Percentiles rank a stretch among this genome's conserved stretches.
These are phyloP conservation scores for Coniochaeta hoffmannii DNA, from an alignment of 2,329 filamentous ascomycete species.

Conservation along the genomic window DNA sequence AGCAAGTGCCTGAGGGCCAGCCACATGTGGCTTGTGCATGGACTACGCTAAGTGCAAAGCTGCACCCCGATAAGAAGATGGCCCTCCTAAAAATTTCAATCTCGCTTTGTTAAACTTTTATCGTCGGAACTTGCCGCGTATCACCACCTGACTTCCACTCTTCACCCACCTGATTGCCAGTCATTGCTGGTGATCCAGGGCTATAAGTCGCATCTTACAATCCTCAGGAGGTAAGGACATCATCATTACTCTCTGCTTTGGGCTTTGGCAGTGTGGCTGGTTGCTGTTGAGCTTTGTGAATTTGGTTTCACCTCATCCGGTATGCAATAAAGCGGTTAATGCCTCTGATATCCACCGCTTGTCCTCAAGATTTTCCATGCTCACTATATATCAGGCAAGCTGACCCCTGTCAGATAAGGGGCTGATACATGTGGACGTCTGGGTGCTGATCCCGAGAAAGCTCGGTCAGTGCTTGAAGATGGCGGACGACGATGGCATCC, in stretches of 20 bases:
- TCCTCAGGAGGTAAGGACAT: background rate
- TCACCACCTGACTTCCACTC: no score
- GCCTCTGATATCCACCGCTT: background rate
- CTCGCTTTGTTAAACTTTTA: no score
- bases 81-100: background rate
- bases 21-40: conserved; percentile 16
- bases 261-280: background rate
- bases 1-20: background rate
- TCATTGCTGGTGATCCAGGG: no score
- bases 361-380: background rate
- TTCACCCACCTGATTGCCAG: no score
- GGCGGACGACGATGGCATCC: background rate
- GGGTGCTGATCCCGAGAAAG: background rate
- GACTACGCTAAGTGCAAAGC: no score
- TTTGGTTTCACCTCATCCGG: background rate
- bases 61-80: no score
- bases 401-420: background rate
- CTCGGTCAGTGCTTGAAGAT: background rate
- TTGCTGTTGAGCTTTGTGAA: background rate
- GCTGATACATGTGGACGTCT: background rate
- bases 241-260: background rate
- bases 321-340: background rate
- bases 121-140: no score
- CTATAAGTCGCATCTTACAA: background rate
- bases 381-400: background rate